Percentiles rank a stretch among this genome's conserved stretches.
These are phyloP conservation scores for Botrytis sinoallii DNA, from an alignment of 2,329 filamentous ascomycete genomes.

Conservation along the genomic window DNA sequence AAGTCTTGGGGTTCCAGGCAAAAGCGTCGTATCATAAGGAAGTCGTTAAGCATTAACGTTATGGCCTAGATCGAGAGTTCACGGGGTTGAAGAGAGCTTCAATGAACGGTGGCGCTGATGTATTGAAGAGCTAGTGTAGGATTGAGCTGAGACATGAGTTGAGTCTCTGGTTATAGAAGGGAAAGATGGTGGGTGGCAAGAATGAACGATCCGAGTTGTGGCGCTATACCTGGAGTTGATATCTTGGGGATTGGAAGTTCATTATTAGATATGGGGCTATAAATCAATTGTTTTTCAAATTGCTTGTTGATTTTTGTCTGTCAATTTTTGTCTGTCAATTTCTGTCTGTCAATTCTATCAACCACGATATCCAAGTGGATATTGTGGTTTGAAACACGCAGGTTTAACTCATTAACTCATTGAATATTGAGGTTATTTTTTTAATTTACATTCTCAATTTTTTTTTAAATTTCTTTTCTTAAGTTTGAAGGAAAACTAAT, in stretches of 20 bases:
- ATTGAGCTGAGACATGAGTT: neutral
- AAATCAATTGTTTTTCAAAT: neutral
- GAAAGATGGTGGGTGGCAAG: neutral
- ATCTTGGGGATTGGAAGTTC: neutral
- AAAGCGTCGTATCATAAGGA: neutral
- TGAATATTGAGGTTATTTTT: neutral
- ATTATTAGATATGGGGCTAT: rapidly evolving
- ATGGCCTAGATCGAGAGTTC: neutral
- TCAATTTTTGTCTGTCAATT: neutral
- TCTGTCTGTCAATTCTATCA: too few relatives aligned
- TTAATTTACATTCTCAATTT: neutral
- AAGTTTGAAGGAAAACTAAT: too few relatives aligned
- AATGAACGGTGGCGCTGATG: neutral
- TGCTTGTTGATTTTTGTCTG: neutral
- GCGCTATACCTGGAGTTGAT: neutral
- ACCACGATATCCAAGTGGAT: neutral
- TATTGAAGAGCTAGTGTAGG: neutral
- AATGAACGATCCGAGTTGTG: neutral
- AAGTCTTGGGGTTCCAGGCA: neutral
- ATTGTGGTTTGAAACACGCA: rapidly evolving
- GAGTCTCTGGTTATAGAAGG: neutral
- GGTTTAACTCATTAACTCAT: neutral
- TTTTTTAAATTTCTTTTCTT: too few relatives aligned
- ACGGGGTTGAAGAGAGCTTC: neutral
- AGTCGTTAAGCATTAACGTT: neutral